Base-by-base conservation (phyloP, 31 red algal genomes). In the Odonthalia washingtoniensis region DNA sequence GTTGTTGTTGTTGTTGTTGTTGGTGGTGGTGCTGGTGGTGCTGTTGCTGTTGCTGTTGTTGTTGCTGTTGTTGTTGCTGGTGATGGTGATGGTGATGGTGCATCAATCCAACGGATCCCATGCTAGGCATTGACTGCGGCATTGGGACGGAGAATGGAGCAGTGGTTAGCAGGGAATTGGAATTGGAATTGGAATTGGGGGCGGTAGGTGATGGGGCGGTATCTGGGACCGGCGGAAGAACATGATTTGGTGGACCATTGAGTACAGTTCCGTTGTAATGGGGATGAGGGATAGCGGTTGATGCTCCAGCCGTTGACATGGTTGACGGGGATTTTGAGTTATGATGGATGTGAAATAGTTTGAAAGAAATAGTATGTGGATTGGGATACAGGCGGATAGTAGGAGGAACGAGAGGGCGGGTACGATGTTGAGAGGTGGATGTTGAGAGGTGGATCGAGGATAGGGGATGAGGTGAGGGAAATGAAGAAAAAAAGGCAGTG, bases 221-320 rank as follows among this genome's bases (percentile, higher is more conserved):
- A 40, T 65, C 57, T 53, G 52, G 78, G 16, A 62, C 46, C 1
- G 62, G 78, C 24, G 78, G 78, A 40, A 62, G 65, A 9, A 61
- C 27, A 61, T 65, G 65, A 31, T 66, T 40, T 49, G 78, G 78
- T n/a, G 53, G 78, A 68, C 46, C 45, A 21, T 46, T 27, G 34
- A 65, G 57, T 40, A 82, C 45, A 40, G 61, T n/a, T 41, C 35
- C 14, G 35, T 46, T 57, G 77, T 46, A 57, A 46, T 63, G 49
- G 31, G 6, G 41, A 31, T 57, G 30, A 38, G 37, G 28, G 41
- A 49, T 32, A 46, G 44, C 1, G 24, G 38, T 6, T 5, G 3
- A 30, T 40, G 42, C 5, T n/a, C 5, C 41, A 5, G 36, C 41
- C 18, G 5, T 4, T 39, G 75, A 21, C 16, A 6, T 70, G 9